Evolutionary conservation across 768 basidiomycete species (phyloP), one percentile per base, ranked within the genome.

Genomic region (Amanita exitialis): DNA sequence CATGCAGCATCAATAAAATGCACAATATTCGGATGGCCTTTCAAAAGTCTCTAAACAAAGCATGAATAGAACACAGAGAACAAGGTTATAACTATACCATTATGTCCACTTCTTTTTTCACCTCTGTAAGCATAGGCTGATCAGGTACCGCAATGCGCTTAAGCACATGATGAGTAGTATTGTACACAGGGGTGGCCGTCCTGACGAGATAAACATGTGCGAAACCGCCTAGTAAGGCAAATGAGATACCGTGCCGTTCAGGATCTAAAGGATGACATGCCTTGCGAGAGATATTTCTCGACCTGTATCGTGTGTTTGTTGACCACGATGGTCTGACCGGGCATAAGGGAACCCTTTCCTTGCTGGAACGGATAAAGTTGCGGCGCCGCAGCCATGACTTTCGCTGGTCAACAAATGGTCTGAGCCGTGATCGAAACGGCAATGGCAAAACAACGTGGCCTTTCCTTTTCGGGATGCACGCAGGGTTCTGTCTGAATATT

Each of bases 31-130:
- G 92, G 89, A 63, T 96, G 94, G 20, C 91, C 89, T 68, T 88
- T 85, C 53, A 98, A 74, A 49, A 91, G 73, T 69, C 91, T 82
- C 92, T 95, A 68, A 54, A 60, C 59, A 56, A 25, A 64, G 51
- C 53, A 57, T 68, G 59, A 67, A 64, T 55, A 52, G 56, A 53
- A 61, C 47, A 38, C 42, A 41, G 37, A 18, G 42, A 41, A 37
- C 4, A 36, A 52, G 46, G 36, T 38, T 15, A 32, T 50, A 32
- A 16, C 60, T 77, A 59, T 61, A 97, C 96, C 96, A 99, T 99
- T 57, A 98, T 90, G 61, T 98, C 93, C 41, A 99, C 96, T 67
- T 99, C 96, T 69, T 87, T 92, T 75, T 90, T 88, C 38, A 98
- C 95, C 60, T 96, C 94, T 10, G 82, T 78, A 51, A 98, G 79